Evolutionary conservation across 2,329 filamentous ascomycete species (phyloP).

Genomic region (Apiospora rasikravindrae): DNA sequence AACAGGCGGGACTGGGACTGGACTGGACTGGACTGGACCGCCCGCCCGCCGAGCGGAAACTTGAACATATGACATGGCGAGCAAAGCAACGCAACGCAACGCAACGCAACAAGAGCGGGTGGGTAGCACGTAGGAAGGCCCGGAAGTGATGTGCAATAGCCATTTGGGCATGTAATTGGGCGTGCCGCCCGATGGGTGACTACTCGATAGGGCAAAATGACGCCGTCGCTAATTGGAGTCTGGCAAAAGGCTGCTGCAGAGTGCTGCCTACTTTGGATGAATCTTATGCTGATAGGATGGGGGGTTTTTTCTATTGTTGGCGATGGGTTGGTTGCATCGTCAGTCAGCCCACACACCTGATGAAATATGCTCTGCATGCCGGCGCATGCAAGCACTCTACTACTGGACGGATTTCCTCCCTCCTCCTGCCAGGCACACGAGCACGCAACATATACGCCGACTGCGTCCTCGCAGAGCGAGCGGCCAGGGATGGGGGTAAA

Average conservation of each 20-base stretch:
- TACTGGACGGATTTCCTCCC: not conserved
- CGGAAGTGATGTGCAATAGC: slow-evolving; percentile 6
- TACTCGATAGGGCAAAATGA: slow-evolving; percentile 12
- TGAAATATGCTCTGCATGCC: not conserved
- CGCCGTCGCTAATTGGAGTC: slow-evolving; percentile 12
- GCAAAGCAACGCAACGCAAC: not conserved
- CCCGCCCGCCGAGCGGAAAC: not conserved
- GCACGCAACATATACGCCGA: not conserved
- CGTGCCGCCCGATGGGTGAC: slow-evolving; percentile 11
- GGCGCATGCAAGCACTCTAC: slow-evolving; percentile 13
- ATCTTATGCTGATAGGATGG: slow-evolving; percentile 8
- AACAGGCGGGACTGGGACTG: not conserved
- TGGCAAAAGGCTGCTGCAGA: not conserved
- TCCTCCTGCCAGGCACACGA: not conserved
- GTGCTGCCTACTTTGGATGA: slow-evolving; percentile 11
- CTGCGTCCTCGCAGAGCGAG: not conserved
- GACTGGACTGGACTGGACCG: not conserved
- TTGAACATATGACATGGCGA: not conserved
- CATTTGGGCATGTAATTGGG: not conserved
- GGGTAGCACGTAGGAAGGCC: not conserved
- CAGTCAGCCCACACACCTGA: slow-evolving; percentile 11
- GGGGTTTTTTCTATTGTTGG: slow-evolving; percentile 16
- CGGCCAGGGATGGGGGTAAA: not conserved
- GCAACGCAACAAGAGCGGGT: not conserved
- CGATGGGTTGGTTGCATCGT: slow-evolving; percentile 6